Conservation (phyloP, 1,284 basidiomycete genomes). For the Sanguinoderma infundibulare region DNA sequence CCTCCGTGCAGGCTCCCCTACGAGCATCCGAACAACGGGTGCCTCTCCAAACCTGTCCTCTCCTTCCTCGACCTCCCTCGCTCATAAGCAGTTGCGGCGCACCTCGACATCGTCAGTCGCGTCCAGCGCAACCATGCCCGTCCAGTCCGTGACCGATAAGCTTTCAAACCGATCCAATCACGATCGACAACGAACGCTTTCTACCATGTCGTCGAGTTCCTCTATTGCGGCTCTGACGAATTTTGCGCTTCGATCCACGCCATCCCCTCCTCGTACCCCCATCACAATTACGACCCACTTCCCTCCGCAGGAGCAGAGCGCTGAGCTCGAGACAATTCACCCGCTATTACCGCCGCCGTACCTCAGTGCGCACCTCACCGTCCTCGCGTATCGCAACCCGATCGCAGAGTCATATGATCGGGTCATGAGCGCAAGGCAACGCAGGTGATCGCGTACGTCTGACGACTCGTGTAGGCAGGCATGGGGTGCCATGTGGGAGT, state of each 20-base stretch:
- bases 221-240: conserved; percentile 70
- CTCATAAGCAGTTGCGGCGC: conserved; percentile 46
- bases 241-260: conserved; percentile 58
- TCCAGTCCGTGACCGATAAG: conserved; percentile 38
- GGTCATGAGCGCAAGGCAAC: conserved; percentile 59
- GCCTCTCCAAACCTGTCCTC: conserved; percentile 33
- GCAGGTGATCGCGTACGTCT: conserved; percentile 17
- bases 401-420: conserved; percentile 72
- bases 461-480: background rate
- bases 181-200: conserved; percentile 67
- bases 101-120: conserved; percentile 69
- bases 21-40: conserved; percentile 40
- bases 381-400: conserved; percentile 64
- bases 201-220: conserved; percentile 62
- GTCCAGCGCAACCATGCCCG: conserved; percentile 65
- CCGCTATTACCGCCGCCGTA: conserved; percentile 73
- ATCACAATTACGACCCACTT: conserved; percentile 56
- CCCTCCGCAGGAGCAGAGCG: conserved; percentile 56
- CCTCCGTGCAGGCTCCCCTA: conserved; percentile 34
- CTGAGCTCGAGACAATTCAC: conserved; percentile 61
- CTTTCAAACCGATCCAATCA: conserved; percentile 40
- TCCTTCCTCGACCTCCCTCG: conserved; percentile 34
- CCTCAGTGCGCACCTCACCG: conserved; percentile 67
- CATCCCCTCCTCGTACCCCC: conserved; percentile 44
- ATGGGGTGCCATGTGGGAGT: conserved; percentile 4